These are phyloP conservation scores for Exutisphaerella laricina DNA, from an alignment of 2,329 filamentous ascomycete genomes.

Conservation along the genomic window DNA sequence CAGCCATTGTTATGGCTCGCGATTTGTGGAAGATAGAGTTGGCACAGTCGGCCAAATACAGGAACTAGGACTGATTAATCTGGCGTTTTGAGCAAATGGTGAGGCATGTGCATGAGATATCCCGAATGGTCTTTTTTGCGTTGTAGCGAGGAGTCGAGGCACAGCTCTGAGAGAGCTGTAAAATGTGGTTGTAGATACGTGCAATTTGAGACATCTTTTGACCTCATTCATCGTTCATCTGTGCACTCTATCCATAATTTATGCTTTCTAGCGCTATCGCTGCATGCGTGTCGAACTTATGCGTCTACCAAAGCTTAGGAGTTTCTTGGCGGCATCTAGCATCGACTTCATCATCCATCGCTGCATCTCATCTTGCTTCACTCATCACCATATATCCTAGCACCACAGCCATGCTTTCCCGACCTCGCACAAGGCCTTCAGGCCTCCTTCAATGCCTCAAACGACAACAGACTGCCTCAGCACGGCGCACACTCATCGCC, in stretches of 20 bases:
- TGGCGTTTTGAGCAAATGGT: not conserved
- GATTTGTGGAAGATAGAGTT: not conserved
- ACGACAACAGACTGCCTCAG: conserved; percentile 6
- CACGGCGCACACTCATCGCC: conserved; percentile 43
- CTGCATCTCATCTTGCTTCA: not conserved
- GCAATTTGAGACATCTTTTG: conserved; percentile 1
- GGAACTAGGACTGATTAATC: not conserved
- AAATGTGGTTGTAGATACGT: not conserved
- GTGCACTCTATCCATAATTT: no score
- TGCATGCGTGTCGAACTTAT: no score
- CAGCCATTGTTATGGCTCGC: no score
- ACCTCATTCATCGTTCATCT: no score
- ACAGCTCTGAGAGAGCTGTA: not conserved
- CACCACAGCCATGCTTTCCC: conserved; percentile 21
- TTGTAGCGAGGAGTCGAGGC: conserved; percentile 2
- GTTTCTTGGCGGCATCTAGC: no score
- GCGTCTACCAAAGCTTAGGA: no score
- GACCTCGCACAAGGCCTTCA: conserved; percentile 18
- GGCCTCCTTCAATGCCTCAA: conserved; percentile 8
- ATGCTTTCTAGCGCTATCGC: no score
- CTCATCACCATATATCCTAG: conserved; percentile 5
- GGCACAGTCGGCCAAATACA: conserved; percentile 1
- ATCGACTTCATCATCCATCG: no score
- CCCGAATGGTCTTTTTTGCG: not conserved
- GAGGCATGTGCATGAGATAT: conserved; percentile 4